phyloP scores from a whole-genome alignment of 805 yeast genomes.

The Kazachstania psychrophila region DNA sequence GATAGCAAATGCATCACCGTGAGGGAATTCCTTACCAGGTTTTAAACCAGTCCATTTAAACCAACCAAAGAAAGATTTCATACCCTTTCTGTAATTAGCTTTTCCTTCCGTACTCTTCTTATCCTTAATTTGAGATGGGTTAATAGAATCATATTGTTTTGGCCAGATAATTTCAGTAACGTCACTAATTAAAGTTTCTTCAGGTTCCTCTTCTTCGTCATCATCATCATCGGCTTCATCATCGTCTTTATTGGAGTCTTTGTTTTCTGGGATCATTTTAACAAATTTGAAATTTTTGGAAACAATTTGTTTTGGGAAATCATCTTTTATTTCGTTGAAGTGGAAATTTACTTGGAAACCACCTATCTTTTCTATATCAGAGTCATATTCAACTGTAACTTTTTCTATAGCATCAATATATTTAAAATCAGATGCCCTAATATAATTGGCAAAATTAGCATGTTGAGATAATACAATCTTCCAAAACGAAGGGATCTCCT shows the following conservation, averaged over 20 bases:
- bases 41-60: slow-evolving; percentile 76
- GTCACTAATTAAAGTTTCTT: slow-evolving; percentile 46
- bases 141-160: slow-evolving; percentile 41
- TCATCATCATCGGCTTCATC: slow-evolving; percentile 28
- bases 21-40: slow-evolving; percentile 67
- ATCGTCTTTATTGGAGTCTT: slow-evolving; percentile 6
- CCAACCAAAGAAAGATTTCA: slow-evolving; percentile 83
- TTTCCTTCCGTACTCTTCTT: slow-evolving; percentile 44
- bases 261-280: slow-evolving; percentile 16
- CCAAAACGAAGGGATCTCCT: slow-evolving; percentile 72
- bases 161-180: slow-evolving; percentile 65
- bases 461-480: slow-evolving; percentile 74
- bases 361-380: slow-evolving; percentile 32
- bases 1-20: slow-evolving; percentile 70
- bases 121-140: slow-evolving; percentile 43
- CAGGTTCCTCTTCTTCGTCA: slow-evolving; percentile 41
- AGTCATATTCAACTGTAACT: slow-evolving; percentile 47
- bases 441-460: slow-evolving; percentile 74
- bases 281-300: slow-evolving; percentile 48
- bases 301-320: slow-evolving; percentile 48
- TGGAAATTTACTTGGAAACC: slow-evolving; percentile 53
- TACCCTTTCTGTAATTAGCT: slow-evolving; percentile 54
- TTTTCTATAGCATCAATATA: slow-evolving; percentile 60
- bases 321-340: slow-evolving; percentile 42
- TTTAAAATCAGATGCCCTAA: slow-evolving; percentile 67